Conservation (phyloP, 305 asterid genomes). For the Fraxinus dipetala region DNA sequence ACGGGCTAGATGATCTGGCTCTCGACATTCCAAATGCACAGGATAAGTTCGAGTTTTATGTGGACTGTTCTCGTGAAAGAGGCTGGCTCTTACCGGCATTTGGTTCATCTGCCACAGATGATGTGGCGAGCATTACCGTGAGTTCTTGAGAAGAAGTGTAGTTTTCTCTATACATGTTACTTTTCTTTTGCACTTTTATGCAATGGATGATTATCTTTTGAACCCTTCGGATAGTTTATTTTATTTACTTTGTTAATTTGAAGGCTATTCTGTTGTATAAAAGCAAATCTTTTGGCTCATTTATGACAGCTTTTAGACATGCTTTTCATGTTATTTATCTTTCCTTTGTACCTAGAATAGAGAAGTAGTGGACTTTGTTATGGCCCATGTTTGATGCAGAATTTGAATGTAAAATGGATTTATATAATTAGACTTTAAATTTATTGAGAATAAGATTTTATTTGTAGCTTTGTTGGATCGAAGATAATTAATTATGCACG, state of each 20-base stretch:
- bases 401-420: background rate
- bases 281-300: constrained; percentile 22
- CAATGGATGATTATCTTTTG: constrained; percentile 6
- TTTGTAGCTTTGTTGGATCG: background rate
- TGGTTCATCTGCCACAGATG: constrained; percentile 27
- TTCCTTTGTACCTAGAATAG: background rate
- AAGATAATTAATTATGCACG: background rate
- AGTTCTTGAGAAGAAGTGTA: constrained; percentile 30
- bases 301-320: background rate
- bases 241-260: too few species aligned
- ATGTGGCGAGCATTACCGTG: constrained; percentile 14
- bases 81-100: constrained; percentile 63
- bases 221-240: constrained; percentile 10
- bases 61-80: constrained; percentile 47
- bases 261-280: constrained; percentile 22
- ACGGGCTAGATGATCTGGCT: constrained; percentile 86
- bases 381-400: background rate
- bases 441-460: background rate
- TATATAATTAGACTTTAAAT: background rate
- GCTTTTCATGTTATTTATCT: background rate
- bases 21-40: constrained; percentile 90
- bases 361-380: background rate
- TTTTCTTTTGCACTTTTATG: background rate
- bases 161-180: constrained; percentile 15
- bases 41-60: constrained; percentile 63